A percentile compares a stretch with the other conserved stretches of the same genome.
phyloP scores from a whole-genome alignment of 208 protist genomes.

The Acanthamoeba sp. region DNA sequence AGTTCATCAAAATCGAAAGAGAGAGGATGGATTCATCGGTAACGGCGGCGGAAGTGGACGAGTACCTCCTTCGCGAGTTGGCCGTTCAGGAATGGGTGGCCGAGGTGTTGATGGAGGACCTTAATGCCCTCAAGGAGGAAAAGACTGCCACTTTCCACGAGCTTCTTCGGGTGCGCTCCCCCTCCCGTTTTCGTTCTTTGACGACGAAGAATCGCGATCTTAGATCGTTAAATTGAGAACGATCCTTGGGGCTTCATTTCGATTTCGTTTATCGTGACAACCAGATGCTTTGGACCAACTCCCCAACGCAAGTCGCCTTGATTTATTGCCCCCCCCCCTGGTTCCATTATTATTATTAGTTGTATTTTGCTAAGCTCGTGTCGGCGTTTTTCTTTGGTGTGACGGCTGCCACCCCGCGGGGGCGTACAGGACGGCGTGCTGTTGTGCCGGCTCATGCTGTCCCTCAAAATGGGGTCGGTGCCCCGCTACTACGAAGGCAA shows the following conservation, averaged over 20 bases:
- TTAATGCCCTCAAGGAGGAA: not conserved
- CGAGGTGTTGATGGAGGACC: conserved; percentile 3
- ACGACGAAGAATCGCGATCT: too few species aligned
- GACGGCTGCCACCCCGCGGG: too few species aligned
- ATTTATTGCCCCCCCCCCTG: too few species aligned
- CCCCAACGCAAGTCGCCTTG: too few species aligned
- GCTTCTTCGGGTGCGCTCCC: not conserved
- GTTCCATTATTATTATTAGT: too few species aligned
- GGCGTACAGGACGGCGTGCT: conserved; percentile 10
- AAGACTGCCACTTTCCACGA: not conserved
- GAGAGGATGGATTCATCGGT: not conserved
- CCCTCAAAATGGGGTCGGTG: conserved; percentile 12
- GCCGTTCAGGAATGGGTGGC: conserved; percentile 2
- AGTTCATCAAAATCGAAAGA: not conserved
- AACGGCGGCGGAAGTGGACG: not conserved
- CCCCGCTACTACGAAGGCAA: conserved; percentile 32
- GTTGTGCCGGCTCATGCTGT: conserved; percentile 50
- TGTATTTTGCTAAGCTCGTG: too few species aligned
- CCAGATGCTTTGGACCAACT: too few species aligned
- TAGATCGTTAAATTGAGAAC: too few species aligned
- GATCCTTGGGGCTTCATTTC: too few species aligned
- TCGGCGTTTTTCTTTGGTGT: too few species aligned
- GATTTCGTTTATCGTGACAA: too few species aligned
- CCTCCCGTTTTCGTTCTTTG: not conserved
- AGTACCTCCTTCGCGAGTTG: conserved; percentile 19